Evolutionary conservation across 441 rosid species (phyloP).

Genomic region (Gossypium schwendimanii): DNA sequence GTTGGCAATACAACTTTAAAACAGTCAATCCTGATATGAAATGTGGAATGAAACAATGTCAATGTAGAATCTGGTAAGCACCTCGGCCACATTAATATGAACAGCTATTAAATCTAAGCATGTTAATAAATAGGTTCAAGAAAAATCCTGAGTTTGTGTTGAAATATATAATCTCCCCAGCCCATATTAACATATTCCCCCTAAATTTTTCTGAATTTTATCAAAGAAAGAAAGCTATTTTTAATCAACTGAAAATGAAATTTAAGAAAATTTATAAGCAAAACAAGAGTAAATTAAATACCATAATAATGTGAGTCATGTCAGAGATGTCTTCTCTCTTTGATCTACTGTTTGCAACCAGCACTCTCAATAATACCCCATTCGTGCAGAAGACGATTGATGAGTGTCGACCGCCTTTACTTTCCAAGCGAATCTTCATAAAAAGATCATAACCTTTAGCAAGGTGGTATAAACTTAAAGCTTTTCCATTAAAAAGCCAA

Average conservation of each 20-base stretch:
- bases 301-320: conserved; percentile 94
- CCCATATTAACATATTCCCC: neutral
- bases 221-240: neutral
- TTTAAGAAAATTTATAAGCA: neutral
- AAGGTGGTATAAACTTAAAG: neutral
- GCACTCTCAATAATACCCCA: conserved; percentile 75
- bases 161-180: neutral
- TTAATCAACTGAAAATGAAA: neutral
- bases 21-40: neutral
- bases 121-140: neutral
- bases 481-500: neutral
- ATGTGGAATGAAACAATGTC: neutral
- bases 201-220: neutral
- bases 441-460: neutral
- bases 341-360: conserved; percentile 44
- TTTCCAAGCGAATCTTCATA: conserved; percentile 78
- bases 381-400: conserved; percentile 96
- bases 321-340: conserved; percentile 41
- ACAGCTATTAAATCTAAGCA: neutral
- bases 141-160: neutral
- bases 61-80: neutral
- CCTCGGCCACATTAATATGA: neutral
- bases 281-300: conserved; percentile 24
- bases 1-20: neutral
- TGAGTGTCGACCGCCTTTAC: conserved; percentile 79